These are phyloP conservation scores for Diaporthe vaccinii DNA, from an alignment of 2,329 filamentous ascomycete genomes.

Conservation along the genomic window DNA sequence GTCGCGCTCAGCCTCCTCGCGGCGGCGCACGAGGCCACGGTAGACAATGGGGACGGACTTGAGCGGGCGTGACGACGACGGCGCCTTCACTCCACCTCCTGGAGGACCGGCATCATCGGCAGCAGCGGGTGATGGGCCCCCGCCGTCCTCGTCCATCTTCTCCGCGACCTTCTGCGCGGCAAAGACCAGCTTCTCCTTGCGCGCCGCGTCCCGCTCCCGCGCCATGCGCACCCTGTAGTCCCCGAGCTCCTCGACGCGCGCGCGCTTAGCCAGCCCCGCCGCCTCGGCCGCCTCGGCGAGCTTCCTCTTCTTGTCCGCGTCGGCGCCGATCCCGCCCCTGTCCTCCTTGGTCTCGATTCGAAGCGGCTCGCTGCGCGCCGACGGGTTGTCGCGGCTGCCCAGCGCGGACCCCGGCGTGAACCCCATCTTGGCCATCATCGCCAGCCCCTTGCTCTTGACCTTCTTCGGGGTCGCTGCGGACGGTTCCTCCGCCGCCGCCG, in stretches of 20 bases:
- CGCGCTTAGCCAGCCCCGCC: constrained; percentile 62
- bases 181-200: constrained; percentile 77
- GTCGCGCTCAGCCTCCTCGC: constrained; percentile 79
- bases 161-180: constrained; percentile 89
- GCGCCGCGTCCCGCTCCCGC: constrained; percentile 76
- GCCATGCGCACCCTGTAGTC: constrained; percentile 82
- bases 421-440: constrained; percentile 98
- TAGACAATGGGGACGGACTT: constrained; percentile 83
- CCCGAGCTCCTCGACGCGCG: constrained; percentile 65
- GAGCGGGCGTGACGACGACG: constrained; percentile 64
- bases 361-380: constrained; percentile 75
- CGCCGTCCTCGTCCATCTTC: constrained; percentile 70
- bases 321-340: constrained; percentile 85
- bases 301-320: constrained; percentile 86
- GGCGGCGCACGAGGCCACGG: constrained; percentile 78
- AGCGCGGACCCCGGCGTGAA: constrained; percentile 83
- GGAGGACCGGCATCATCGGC: not conserved
- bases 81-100: constrained; percentile 38
- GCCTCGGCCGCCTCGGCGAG: constrained; percentile 72
- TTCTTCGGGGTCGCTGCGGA: constrained; percentile 57
- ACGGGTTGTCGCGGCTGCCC: constrained; percentile 68
- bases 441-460: constrained; percentile 93
- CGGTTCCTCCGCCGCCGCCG: constrained; percentile 36
- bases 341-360: constrained; percentile 82
- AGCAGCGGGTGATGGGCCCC: constrained; percentile 54